Conservation (phyloP, 352 stramenopile species). For the Globisporangium cylindrosporum region DNA sequence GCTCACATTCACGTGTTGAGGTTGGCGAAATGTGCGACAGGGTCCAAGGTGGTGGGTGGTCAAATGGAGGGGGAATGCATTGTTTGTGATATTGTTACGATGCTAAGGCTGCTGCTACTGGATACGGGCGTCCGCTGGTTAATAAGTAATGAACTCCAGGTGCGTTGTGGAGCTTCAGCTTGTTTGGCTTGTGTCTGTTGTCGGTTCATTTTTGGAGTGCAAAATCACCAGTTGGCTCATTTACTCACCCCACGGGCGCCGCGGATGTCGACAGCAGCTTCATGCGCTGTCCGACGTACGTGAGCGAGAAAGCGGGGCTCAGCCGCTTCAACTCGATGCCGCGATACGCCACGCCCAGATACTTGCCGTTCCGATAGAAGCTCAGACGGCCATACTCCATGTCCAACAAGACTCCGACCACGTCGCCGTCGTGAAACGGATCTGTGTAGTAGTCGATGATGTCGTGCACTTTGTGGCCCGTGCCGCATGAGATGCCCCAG, state of each 20-base stretch:
- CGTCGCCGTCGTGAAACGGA: slow-evolving; percentile 70
- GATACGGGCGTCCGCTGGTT: neutral
- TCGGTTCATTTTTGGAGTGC: neutral
- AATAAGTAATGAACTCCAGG: neutral
- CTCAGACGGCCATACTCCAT: slow-evolving; percentile 70
- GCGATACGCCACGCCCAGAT: slow-evolving; percentile 70
- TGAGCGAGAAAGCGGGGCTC: slow-evolving; percentile 68
- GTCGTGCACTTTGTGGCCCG: slow-evolving; percentile 75
- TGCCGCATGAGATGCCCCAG: slow-evolving; percentile 72
- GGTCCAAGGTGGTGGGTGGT: neutral
- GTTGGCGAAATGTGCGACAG: neutral
- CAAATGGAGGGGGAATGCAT: neutral
- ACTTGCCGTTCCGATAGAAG: slow-evolving; percentile 78
- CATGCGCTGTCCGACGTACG: slow-evolving; percentile 63
- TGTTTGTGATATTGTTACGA: neutral
- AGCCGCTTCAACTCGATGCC: slow-evolving; percentile 60
- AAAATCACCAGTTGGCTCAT: neutral
- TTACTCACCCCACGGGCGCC: slow-evolving; percentile 35
- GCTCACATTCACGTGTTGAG: neutral
- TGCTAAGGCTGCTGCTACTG: neutral
- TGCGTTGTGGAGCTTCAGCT: neutral
- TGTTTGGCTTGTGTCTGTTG: neutral
- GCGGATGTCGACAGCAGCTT: slow-evolving; percentile 54
- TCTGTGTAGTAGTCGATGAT: slow-evolving; percentile 73
- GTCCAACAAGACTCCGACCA: slow-evolving; percentile 71